phyloP scores from a whole-genome alignment of 352 stramenopile species.

The Albugo laibachii region DNA sequence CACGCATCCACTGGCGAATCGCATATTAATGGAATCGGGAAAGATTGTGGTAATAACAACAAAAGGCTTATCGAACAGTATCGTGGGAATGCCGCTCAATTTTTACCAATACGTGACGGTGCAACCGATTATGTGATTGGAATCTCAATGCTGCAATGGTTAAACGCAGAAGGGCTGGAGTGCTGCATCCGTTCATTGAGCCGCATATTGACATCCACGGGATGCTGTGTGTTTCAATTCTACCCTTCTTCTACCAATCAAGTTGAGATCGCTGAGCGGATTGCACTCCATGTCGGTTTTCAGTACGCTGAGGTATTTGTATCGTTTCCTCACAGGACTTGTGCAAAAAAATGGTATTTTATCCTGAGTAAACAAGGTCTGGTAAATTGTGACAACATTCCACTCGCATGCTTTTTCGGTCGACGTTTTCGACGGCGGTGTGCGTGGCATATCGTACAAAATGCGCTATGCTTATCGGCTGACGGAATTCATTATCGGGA shows the following conservation, averaged over 20 bases:
- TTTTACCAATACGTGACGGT: constrained; percentile 23
- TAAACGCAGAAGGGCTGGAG: constrained; percentile 29
- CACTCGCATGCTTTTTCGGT: constrained; percentile 26
- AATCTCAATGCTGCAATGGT: constrained; percentile 73
- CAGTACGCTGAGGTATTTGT: constrained; percentile 33
- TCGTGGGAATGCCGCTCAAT: constrained; percentile 40
- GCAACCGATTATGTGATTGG: constrained; percentile 31
- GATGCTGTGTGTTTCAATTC: constrained; percentile 39
- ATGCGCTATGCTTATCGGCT: not conserved
- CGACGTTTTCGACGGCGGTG: constrained; percentile 31
- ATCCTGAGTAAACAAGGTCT: not conserved
- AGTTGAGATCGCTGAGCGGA: constrained; percentile 35
- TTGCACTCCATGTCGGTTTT: constrained; percentile 23
- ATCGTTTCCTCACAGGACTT: constrained; percentile 40
- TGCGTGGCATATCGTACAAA: constrained; percentile 28
- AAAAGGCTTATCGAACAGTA: constrained; percentile 16
- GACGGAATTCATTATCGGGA: no score
- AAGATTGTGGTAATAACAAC: constrained; percentile 18
- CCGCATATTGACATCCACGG: constrained; percentile 1
- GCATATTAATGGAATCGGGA: not conserved
- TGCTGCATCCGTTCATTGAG: constrained; percentile 37
- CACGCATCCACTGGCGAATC: constrained; percentile 7
- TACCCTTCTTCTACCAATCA: constrained; percentile 31
- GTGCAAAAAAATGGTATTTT: constrained; percentile 65
- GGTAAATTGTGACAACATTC: not conserved